Base-by-base conservation (phyloP, 2,329 filamentous ascomycete species). In the Paraphaeosphaeria minitans region DNA sequence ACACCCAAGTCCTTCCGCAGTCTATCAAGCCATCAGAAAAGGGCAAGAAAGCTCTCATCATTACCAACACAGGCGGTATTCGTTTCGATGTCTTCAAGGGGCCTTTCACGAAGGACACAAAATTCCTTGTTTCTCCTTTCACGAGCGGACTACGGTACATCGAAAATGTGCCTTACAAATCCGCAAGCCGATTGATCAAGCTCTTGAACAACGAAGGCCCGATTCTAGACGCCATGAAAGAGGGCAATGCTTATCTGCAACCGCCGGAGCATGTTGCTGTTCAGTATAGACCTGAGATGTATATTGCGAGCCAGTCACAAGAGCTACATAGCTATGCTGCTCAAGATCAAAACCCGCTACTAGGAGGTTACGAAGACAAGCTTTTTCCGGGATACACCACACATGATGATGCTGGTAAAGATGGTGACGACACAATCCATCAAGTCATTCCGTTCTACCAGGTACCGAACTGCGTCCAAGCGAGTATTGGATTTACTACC, bases 81-180 rank as follows among this genome's bases (percentile, higher is more conserved):
- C 90, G 95, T 46, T 99, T 98, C 76, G 95, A 99, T 75, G 91
- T 99, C 61, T 96, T 97, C 82, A 87, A 94, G 75, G 95, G 95
- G 0, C 82, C 89, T 0, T 98, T 98, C 72, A 98, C 95, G 0
- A 87, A 87, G 41, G 95, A 99, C 74, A 89, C 89, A 4, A 92
- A 90, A 0, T 98, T 87, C 72, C 89, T 94, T 41, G 84, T 98
- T 29, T 96, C 91, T 9, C 95, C 95, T 0, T 99, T 99, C 74
- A 87, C 86, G 1, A 96, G 89, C 75, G 86, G 85, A 1, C 90
- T 97, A 75, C 82, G 84, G 27, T 92, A 88, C 66, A 82, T 97
- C 53, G 87, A 89, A 54, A 87, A 96, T 66, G 90, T 99, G 4
- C 91, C 93, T 0, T 96, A 93, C 72, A 79, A 81, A 14, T 84